phyloP scores from a whole-genome alignment of 2,329 filamentous ascomycete genomes.

The Mollisia scopiformis region DNA sequence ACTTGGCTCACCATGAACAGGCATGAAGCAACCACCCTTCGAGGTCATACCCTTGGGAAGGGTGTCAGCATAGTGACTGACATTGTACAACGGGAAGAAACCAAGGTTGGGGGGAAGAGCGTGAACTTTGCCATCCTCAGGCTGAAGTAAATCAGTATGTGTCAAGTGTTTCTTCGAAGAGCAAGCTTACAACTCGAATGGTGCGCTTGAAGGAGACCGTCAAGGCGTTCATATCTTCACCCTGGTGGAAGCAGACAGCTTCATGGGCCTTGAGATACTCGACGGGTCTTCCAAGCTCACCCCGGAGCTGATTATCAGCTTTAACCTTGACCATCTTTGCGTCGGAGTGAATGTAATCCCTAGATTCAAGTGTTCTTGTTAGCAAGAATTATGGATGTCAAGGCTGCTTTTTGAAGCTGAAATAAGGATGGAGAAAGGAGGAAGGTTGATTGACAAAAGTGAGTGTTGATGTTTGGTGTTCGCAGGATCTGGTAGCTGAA shows the following conservation, averaged over 20 bases:
- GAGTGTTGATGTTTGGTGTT: no score
- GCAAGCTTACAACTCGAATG: neutral
- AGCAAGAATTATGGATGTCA: no score
- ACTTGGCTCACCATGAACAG: constrained; percentile 45
- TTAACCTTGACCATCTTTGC: no score
- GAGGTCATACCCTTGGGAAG: constrained; percentile 3
- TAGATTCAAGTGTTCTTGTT: no score
- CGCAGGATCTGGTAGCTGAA: no score
- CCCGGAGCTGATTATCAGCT: no score
- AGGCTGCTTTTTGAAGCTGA: no score
- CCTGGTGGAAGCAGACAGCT: neutral
- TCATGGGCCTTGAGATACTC: neutral
- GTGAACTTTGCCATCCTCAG: constrained; percentile 2
- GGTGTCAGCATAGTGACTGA: neutral
- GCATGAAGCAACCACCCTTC: constrained; percentile 12
- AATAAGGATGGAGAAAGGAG: no score
- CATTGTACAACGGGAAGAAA: constrained; percentile 6
- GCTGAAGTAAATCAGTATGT: neutral
- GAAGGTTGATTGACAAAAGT: no score
- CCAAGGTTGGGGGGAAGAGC: constrained; percentile 5
- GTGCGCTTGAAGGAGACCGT: constrained; percentile 8
- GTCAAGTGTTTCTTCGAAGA: neutral
- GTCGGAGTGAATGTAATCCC: no score
- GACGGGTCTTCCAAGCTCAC: no score
- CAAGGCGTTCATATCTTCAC: neutral